These are phyloP conservation scores for Ogataea allantospora DNA, from an alignment of 805 yeast genomes.

Conservation along the genomic window DNA sequence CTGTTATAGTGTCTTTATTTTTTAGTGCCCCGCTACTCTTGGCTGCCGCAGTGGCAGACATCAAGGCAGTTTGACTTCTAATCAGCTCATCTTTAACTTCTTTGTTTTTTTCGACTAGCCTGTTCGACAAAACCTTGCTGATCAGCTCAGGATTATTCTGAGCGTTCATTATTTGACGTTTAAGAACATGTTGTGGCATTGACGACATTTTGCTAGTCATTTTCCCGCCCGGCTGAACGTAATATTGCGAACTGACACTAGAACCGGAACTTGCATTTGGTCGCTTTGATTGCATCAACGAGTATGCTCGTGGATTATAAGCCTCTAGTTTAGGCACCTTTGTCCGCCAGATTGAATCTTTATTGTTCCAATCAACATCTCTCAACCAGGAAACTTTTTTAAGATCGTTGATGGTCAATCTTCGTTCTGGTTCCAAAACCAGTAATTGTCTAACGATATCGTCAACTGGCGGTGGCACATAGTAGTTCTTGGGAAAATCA, in stretches of 20 bases:
- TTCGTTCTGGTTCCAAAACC: slow-evolving; percentile 64
- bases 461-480: slow-evolving; percentile 59
- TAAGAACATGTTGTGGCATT: slow-evolving; percentile 29
- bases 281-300: slow-evolving; percentile 22
- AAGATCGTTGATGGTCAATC: slow-evolving; percentile 57
- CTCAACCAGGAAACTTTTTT: slow-evolving; percentile 72
- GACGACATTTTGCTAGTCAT: slow-evolving; percentile 28
- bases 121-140: slow-evolving; percentile 34
- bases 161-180: slow-evolving; percentile 32
- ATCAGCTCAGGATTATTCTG: slow-evolving; percentile 33
- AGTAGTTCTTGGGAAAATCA: slow-evolving; percentile 58
- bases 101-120: slow-evolving; percentile 31
- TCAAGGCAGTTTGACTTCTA: slow-evolving; percentile 14
- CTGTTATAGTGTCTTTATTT: slow-evolving; percentile 35
- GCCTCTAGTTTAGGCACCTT: slow-evolving; percentile 69
- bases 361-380: slow-evolving; percentile 63
- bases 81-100: slow-evolving; percentile 26
- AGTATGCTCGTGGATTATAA: slow-evolving; percentile 45
- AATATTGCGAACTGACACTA: slow-evolving; percentile 23
- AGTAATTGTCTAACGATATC: slow-evolving; percentile 67
- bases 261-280: slow-evolving; percentile 28
- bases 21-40: slow-evolving; percentile 6
- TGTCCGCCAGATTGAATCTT: slow-evolving; percentile 64
- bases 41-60: slow-evolving; percentile 24
- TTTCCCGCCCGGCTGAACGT: slow-evolving; percentile 26